Conservation (phyloP, 257 asterid genomes). For the Rhazya stricta region DNA sequence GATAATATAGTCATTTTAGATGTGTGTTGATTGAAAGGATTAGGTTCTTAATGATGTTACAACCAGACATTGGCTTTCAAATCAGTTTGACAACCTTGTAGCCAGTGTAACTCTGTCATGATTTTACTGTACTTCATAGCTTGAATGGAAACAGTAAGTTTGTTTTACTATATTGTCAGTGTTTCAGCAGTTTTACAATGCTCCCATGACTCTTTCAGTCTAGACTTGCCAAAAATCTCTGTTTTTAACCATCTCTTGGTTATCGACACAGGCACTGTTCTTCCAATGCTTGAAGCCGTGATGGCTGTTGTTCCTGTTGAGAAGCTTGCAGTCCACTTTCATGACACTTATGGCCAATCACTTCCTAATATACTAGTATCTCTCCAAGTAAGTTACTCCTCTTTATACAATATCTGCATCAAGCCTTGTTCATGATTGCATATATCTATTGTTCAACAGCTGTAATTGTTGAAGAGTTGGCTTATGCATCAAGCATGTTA, state of each 20-base stretch:
- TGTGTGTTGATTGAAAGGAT: neutral
- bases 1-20: neutral
- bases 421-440: neutral
- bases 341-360: conserved; percentile 86
- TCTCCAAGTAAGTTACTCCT: conserved; percentile 86
- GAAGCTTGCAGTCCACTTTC: conserved; percentile 90
- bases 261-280: conserved; percentile 48
- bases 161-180: neutral
- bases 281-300: conserved; percentile 92
- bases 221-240: neutral
- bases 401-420: neutral
- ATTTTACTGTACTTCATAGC: neutral
- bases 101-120: neutral
- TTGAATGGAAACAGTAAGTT: neutral
- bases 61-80: neutral
- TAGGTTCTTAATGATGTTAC: neutral
- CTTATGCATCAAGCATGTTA: conserved; percentile 2
- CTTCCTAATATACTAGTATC: conserved; percentile 85
- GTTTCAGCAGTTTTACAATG: neutral
- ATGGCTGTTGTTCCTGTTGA: conserved; percentile 82
- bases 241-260: conserved; percentile 9
- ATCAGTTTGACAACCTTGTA: neutral
- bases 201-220: neutral
- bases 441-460: neutral
- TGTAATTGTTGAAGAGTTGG: neutral